Evolutionary conservation across 1,284 basidiomycete species (phyloP).

Genomic region (Meripilus lineatus): DNA sequence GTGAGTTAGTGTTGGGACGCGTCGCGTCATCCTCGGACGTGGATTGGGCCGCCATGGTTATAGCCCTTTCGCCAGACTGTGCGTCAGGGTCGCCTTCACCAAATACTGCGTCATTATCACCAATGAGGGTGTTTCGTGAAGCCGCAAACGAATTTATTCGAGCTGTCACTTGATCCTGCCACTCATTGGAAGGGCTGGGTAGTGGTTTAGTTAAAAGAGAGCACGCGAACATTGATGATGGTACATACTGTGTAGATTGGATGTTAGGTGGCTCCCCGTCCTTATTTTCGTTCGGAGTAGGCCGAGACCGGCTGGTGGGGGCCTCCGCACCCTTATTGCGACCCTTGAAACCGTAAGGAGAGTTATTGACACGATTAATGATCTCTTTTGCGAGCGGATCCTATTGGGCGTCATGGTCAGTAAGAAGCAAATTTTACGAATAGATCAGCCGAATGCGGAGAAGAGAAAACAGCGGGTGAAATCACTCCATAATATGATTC

Average conservation of each 20-base stretch:
- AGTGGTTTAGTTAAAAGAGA: too few species aligned
- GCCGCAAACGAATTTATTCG: conserved; percentile 23
- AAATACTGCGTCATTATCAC: conserved; percentile 17
- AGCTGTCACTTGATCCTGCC: conserved; percentile 64
- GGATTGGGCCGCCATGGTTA: background rate
- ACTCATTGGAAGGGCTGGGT: conserved; percentile 69
- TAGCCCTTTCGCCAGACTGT: background rate
- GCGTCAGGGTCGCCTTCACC: conserved; percentile 5
- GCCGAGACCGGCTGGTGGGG: conserved; percentile 18
- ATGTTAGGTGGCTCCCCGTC: conserved; percentile 34
- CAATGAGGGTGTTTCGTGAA: conserved; percentile 20
- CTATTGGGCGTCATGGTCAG: conserved; percentile 25
- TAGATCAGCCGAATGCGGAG: background rate
- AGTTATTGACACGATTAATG: conserved; percentile 68
- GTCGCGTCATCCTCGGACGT: conserved; percentile 12
- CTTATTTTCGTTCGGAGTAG: conserved; percentile 19
- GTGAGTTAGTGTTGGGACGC: background rate
- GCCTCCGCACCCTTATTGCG: conserved; percentile 36
- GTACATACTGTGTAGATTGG: conserved; percentile 54
- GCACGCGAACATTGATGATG: background rate
- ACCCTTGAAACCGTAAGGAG: conserved; percentile 69
- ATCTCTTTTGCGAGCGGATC: conserved; percentile 73
- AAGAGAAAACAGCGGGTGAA: conserved; percentile 1
- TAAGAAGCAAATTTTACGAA: background rate
- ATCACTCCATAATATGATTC: background rate